phyloP scores from a whole-genome alignment of 306 rosid genomes.

The Alnus glutinosa region DNA sequence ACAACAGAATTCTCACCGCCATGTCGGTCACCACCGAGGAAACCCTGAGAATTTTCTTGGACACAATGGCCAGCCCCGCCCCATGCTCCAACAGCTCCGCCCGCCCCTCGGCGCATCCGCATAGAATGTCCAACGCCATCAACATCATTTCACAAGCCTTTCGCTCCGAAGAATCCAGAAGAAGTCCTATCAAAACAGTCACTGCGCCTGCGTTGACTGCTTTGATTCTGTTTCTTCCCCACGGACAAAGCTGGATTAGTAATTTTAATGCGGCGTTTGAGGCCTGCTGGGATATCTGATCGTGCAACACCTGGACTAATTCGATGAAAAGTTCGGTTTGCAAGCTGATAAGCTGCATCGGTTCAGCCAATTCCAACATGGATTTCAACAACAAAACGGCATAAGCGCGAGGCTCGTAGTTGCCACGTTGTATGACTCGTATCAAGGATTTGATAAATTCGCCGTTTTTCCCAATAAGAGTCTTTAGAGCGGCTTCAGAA shows the following conservation, averaged over 20 bases:
- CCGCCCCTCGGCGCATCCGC: too few relatives aligned
- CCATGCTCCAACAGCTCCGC: too few relatives aligned
- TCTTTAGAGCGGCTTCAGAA: slow-evolving; percentile 42
- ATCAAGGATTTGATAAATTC: slow-evolving; percentile 47
- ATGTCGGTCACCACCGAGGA: too few relatives aligned
- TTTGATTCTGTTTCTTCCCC: slow-evolving; percentile 67
- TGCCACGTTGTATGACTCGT: slow-evolving; percentile 44
- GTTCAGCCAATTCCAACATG: slow-evolving; percentile 46
- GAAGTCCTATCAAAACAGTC: slow-evolving; percentile 50
- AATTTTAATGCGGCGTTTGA: slow-evolving; percentile 54
- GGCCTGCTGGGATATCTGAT: slow-evolving; percentile 57
- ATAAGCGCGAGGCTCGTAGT: slow-evolving; percentile 69
- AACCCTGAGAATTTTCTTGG: too few relatives aligned
- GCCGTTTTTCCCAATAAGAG: slow-evolving; percentile 27
- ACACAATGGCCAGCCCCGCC: too few relatives aligned
- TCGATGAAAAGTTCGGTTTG: slow-evolving; percentile 43
- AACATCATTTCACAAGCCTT: slow-evolving; percentile 63
- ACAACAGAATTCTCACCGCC: too few relatives aligned
- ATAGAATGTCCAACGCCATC: slow-evolving; percentile 40
- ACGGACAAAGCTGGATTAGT: slow-evolving; percentile 42
- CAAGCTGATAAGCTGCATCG: slow-evolving; percentile 13
- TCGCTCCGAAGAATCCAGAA: slow-evolving; percentile 49
- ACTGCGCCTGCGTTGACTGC: slow-evolving; percentile 69
- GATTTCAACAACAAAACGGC: slow-evolving; percentile 61
- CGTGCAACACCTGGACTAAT: slow-evolving; percentile 47